Conservation (phyloP, 805 yeast species). For the Candida arabinofermentans region DNA sequence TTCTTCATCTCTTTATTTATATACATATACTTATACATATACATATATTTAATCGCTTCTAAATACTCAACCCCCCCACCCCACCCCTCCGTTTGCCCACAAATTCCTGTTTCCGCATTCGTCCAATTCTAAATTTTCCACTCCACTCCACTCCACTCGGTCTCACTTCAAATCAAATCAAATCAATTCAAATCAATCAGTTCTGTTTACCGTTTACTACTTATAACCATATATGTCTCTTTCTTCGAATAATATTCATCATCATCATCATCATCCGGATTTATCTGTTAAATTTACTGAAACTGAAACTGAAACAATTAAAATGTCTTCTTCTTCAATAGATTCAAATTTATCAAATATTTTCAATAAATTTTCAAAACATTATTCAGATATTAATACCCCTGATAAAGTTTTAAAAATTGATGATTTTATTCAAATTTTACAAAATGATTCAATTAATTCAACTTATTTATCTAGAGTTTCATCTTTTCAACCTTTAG, state of each 20-base stretch:
- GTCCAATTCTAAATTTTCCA: not conserved
- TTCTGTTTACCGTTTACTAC: not conserved
- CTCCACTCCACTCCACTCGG: not conserved
- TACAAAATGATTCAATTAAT: slow-evolving; percentile 29
- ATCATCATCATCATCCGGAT: not conserved
- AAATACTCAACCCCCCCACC: too few species aligned
- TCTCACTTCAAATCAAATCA: not conserved
- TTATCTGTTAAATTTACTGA: too few species aligned
- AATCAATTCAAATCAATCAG: not conserved
- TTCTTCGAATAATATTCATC: too few species aligned
- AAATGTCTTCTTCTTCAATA: slow-evolving; percentile 4
- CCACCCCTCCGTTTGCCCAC: too few species aligned
- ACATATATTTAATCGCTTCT: too few species aligned
- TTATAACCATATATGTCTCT: too few species aligned
- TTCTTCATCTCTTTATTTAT: too few species aligned
- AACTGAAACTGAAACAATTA: too few species aligned
- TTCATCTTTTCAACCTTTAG: slow-evolving; percentile 40
- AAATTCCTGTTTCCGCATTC: too few species aligned
- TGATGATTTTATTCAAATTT: slow-evolving; percentile 39
- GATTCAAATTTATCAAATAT: slow-evolving; percentile 30
- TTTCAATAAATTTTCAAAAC: slow-evolving; percentile 39
- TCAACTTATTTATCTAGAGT: slow-evolving; percentile 14
- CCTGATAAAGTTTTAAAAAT: slow-evolving; percentile 31
- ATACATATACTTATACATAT: too few species aligned
- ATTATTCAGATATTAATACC: slow-evolving; percentile 27